Evolutionary conservation across 352 stramenopile species (phyloP), one percentile per base, ranked within the genome.

Genomic region (Phytophthora pini): DNA sequence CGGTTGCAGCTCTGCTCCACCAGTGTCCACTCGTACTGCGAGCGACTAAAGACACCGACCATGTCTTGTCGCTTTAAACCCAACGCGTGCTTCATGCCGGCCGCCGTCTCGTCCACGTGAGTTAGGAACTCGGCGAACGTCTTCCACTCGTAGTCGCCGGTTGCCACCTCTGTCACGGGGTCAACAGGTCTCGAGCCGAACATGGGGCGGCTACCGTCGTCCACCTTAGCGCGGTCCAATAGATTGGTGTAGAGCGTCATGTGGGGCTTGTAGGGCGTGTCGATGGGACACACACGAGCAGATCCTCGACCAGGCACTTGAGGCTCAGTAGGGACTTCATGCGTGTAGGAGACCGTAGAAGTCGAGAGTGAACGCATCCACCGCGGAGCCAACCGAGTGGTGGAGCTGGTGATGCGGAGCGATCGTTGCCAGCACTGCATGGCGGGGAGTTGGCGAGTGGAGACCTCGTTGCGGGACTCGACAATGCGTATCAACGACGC

Each of bases 191-290:
- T 77, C 47, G 68, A 80, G 32, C 82, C 82, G 27, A 89, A 82
- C 38, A 85, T 79, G 39, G 53, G 68, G 39, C 76, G 77, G 39
- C 67, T 77, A 45, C 79, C 79, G 44, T 85, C 73, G 44, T 84
- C 76, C 27, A 88, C 51, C 41, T 72, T 66, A 34, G 60, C 57
- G 24, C 80, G 74, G 27, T 83, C 76, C 59, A 84, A 56, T 27
- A 87, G 62, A 57, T 86, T 88, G 5, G 76, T 82, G 66, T 81
- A 87, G 29, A 85, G 74, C 62, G 80, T 88, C 70, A 78, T 80
- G 51, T 78, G 68, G 24, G 67, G 50, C 54, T 79, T 45, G 57
- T 81, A 84, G 20, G 60, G 47, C 11, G 60, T 61, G 50, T 61
- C 26, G 15, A 70, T 56, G 60, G 56, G 56, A 15, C 65, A 67